A percentile compares a stretch with the other conserved stretches of the same genome.
phyloP scores from a whole-genome alignment of 2,329 filamentous ascomycete genomes.

The Aspergillus arachidicola region DNA sequence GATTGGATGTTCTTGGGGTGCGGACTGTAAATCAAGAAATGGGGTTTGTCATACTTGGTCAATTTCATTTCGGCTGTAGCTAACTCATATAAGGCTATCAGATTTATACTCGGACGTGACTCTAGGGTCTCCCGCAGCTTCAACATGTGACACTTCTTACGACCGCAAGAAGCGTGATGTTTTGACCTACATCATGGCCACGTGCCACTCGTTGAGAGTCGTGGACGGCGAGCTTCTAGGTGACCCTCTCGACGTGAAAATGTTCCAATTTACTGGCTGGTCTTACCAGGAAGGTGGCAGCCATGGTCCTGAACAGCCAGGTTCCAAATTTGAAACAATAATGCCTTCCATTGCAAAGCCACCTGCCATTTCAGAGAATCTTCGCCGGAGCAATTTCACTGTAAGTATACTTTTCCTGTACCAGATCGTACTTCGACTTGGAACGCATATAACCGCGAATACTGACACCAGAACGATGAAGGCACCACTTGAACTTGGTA shows the following conservation, averaged over 20 bases:
- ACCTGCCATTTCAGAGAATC: slow-evolving; percentile 60
- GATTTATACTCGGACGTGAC: slow-evolving; percentile 68
- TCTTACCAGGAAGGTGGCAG: slow-evolving; percentile 80
- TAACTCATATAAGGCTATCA: slow-evolving; percentile 7
- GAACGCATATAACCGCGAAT: not conserved
- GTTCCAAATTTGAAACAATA: slow-evolving; percentile 74
- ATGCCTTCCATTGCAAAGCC: slow-evolving; percentile 84
- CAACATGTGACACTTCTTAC: slow-evolving; percentile 59
- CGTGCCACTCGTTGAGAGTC: slow-evolving; percentile 85
- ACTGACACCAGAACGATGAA: slow-evolving; percentile 14
- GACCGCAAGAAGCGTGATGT: slow-evolving; percentile 67
- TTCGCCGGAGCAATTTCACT: slow-evolving; percentile 20
- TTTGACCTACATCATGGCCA: slow-evolving; percentile 92
- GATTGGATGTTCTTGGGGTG: slow-evolving; percentile 87
- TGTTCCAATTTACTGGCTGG: slow-evolving; percentile 98
- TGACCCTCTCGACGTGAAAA: slow-evolving; percentile 93
- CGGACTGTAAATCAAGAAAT: slow-evolving; percentile 70
- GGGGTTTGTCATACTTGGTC: slow-evolving; percentile 32
- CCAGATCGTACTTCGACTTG: not conserved
- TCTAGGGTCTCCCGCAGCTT: slow-evolving; percentile 42
- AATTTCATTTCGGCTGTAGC: not conserved
- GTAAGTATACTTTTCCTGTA: slow-evolving; percentile 17
- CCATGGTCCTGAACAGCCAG: slow-evolving; percentile 63
- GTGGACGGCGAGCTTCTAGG: slow-evolving; percentile 89
- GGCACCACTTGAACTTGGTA: slow-evolving; percentile 76